Conservation (phyloP, 108 stramenopile species). For the Skeletonema tropicum region DNA sequence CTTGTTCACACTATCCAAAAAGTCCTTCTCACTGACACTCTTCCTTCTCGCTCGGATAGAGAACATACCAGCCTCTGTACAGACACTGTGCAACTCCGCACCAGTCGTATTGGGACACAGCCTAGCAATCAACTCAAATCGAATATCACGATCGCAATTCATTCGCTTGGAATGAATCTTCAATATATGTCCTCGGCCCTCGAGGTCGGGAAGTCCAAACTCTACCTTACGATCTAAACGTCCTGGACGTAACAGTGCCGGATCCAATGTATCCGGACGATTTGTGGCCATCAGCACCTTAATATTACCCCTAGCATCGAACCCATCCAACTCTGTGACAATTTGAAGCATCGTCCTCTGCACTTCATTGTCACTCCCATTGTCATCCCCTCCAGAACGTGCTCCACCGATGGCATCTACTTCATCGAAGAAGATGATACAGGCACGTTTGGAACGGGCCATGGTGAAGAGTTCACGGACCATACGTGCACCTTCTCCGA, state of each 20-base stretch:
- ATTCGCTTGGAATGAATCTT: slow-evolving; percentile 95
- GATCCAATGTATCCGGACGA: slow-evolving; percentile 89
- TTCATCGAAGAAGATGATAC: slow-evolving; percentile 98
- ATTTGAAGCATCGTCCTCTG: slow-evolving; percentile 96
- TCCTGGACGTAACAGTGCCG: slow-evolving; percentile 88
- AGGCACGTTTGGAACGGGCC: slow-evolving; percentile 97
- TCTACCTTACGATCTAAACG: slow-evolving; percentile 93
- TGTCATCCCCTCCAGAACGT: slow-evolving; percentile 87
- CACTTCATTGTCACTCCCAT: slow-evolving; percentile 84
- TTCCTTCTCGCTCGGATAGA: slow-evolving; percentile 98
- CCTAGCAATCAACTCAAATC: slow-evolving; percentile 97
- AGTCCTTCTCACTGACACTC: slow-evolving; percentile 96
- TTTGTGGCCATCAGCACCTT: slow-evolving; percentile 92
- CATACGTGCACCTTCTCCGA: slow-evolving; percentile 99
- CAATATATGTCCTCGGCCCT: slow-evolving; percentile 71
- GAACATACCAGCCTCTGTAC: slow-evolving; percentile 99
- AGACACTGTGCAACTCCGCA: slow-evolving; percentile 96
- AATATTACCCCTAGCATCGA: slow-evolving; percentile 76
- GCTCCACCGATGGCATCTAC: slow-evolving; percentile 93
- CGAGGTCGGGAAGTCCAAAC: slow-evolving; percentile 85
- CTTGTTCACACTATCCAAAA: slow-evolving; percentile 98
- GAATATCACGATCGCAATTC: slow-evolving; percentile 97
- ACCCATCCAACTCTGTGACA: slow-evolving; percentile 96
- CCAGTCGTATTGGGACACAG: slow-evolving; percentile 98
- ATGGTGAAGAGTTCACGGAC: slow-evolving; percentile 99